Base-by-base conservation (phyloP, 2,329 filamentous ascomycete species). In the Aspergillus sp. region DNA sequence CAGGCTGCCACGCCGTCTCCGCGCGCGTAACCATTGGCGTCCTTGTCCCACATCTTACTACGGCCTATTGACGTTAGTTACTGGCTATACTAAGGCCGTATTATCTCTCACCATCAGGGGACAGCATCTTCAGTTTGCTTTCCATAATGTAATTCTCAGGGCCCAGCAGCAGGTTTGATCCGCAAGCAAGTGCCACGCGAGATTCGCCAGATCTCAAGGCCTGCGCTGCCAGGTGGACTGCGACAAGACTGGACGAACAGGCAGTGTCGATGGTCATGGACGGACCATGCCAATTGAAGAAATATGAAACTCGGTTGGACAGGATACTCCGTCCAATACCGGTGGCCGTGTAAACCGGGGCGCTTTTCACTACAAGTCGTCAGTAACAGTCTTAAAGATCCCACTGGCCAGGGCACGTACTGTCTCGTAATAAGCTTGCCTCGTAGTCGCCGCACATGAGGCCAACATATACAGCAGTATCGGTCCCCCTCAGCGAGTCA, bases 21-120 rank as follows among this genome's bases (percentile, higher is more conserved):
- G 12, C 79, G 71, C 0, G 69, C 75, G 57, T 82, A 82, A 1
- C 81, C 81, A 52, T 76, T 72, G 0, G 75, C 78, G 11, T 68
- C 63, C 6, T 70, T 60, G 56, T 80, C 79, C 50, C 75, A 77
- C 2, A 64, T 70, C 23, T 70, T 60, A 31, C 67, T 74, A 19
- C 53, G 61, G 33, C 33, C 33, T 37, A 14, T 2, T 6, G 1
- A 37, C 0, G 33, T 37, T 2, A 15, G 33, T 15, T 2, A 37
- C 11, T 6, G 12, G 14, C 4, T 2, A 15, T 12, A 37, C 14
- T 6, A 35, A 12, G 2, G 33, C 11, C 4, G 0, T 37, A 35
- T 14, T 37, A 35, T 14, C 11, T 15, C 33, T 12, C 14, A 2
- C 70, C 67, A 35, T 71, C 67, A 8, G 67, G 62, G 11, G 67